Conservation (phyloP, 176 grass and related monocot genomes). For the Zea luxurians region DNA sequence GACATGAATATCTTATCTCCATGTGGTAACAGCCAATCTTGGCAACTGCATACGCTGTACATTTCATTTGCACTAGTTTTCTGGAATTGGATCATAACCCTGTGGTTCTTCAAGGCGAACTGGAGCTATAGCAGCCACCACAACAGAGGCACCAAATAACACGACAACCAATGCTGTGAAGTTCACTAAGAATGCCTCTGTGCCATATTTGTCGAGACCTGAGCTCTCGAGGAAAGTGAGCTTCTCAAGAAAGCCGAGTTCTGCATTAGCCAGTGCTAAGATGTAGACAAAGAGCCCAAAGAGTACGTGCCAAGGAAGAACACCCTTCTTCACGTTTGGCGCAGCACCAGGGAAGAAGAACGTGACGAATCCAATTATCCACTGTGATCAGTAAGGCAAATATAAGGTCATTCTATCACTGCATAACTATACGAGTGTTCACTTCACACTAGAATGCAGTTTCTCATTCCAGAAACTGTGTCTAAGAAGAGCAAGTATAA, state of each 20-base stretch:
- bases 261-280: constrained; percentile 63
- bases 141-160: constrained; percentile 66
- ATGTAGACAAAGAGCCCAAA: constrained; percentile 85
- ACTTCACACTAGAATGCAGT: constrained; percentile 10
- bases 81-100: constrained; percentile 64
- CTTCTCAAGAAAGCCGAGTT: constrained; percentile 79
- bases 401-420: constrained; percentile 8
- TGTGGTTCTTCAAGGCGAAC: constrained; percentile 59
- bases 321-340: constrained; percentile 45
- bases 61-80: constrained; percentile 37
- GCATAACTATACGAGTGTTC: background rate
- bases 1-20: background rate
- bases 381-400: constrained; percentile 53
- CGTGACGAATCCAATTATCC: constrained; percentile 71
- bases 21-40: background rate
- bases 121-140: constrained; percentile 64
- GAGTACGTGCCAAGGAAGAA: constrained; percentile 82
- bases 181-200: constrained; percentile 83
- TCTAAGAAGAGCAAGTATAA: constrained; percentile 9
- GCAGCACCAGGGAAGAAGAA: constrained; percentile 73
- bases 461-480: background rate
- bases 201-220: constrained; percentile 65
- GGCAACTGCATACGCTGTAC: background rate
- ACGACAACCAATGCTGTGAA: constrained; percentile 74
- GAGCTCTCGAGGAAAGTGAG: constrained; percentile 80